Conservation (phyloP, 805 yeast species). For the Kuraishia borneana region DNA sequence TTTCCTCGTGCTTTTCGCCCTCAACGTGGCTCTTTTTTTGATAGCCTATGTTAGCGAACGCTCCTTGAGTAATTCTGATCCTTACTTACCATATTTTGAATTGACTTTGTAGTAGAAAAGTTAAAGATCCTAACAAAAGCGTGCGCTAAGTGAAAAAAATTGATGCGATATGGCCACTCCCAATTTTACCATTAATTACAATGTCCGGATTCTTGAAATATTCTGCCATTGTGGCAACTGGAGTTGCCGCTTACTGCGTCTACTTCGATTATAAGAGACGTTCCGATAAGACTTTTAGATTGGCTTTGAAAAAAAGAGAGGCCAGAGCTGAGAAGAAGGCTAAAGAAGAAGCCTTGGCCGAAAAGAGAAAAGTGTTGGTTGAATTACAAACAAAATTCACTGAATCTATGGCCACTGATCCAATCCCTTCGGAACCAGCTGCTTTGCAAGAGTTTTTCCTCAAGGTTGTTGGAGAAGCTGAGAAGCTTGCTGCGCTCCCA, state of each 20-base stretch:
- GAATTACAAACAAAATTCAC: conserved; percentile 50
- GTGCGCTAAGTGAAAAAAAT: not conserved
- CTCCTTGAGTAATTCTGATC: not conserved
- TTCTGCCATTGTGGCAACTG: conserved; percentile 27
- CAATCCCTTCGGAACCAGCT: conserved; percentile 58
- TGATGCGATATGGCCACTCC: no score
- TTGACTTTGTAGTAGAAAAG: not conserved
- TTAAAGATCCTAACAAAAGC: not conserved
- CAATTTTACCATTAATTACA: not conserved
- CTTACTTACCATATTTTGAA: not conserved
- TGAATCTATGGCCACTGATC: conserved; percentile 56
- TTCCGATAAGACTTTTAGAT: conserved; percentile 72
- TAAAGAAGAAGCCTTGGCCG: conserved; percentile 41
- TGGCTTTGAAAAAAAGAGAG: conserved; percentile 51
- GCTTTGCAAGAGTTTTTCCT: conserved; percentile 75
- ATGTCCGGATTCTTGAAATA: not conserved
- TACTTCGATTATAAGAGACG: conserved; percentile 94
- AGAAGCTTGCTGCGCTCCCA: conserved; percentile 57
- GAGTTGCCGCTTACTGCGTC: conserved; percentile 61
- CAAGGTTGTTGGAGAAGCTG: conserved; percentile 77
- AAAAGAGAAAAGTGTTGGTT: conserved; percentile 48
- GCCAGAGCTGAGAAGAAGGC: conserved; percentile 49
- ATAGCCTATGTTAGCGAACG: no score
- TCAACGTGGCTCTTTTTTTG: conserved; percentile 33
- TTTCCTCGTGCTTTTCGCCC: conserved; percentile 27